Conservation (phyloP, 163 green algal genomes). For the Trebouxiophyceae sp. region DNA sequence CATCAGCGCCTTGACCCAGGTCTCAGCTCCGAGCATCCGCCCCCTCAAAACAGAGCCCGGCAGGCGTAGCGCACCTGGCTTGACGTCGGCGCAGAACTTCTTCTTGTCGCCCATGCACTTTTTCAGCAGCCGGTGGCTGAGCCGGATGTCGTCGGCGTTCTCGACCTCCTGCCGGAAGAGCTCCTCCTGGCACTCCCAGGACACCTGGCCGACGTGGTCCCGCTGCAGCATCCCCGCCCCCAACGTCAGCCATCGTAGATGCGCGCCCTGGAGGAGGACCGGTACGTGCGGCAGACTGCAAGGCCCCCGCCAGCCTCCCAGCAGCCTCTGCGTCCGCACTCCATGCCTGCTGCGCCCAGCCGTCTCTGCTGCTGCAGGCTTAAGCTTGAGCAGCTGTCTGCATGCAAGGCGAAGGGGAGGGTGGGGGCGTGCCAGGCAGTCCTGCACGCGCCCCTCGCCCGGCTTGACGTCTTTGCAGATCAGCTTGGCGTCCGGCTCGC, state of each 20-base stretch:
- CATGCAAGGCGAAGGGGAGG: too few species aligned
- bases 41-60: neutral
- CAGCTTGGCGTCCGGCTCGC: slow-evolving; percentile 42
- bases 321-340: too few species aligned
- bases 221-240: slow-evolving; percentile 21
- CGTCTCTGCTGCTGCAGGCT: too few species aligned
- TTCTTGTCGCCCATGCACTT: slow-evolving; percentile 41
- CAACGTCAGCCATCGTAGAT: neutral
- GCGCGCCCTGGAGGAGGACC: too few species aligned
- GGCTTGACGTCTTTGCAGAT: slow-evolving; percentile 54
- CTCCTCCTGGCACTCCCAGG: slow-evolving; percentile 47
- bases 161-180: slow-evolving; percentile 63
- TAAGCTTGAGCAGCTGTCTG: too few species aligned
- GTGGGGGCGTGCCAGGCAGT: slow-evolving; percentile 67
- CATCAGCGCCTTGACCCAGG: neutral
- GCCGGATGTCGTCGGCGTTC: slow-evolving; percentile 52
- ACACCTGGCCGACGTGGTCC: slow-evolving; percentile 15
- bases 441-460: slow-evolving; percentile 40
- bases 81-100: slow-evolving; percentile 23
- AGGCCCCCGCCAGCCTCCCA: too few species aligned
- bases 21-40: neutral
- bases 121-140: slow-evolving; percentile 31
- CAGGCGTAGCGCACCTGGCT: slow-evolving; percentile 15
- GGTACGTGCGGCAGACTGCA: too few species aligned
- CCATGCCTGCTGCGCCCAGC: too few species aligned